A percentile compares a stretch with the other conserved stretches of the same genome.
Evolutionary conservation across 2,329 filamentous ascomycete species (phyloP).

Genomic region (Exserohilum rostratum): DNA sequence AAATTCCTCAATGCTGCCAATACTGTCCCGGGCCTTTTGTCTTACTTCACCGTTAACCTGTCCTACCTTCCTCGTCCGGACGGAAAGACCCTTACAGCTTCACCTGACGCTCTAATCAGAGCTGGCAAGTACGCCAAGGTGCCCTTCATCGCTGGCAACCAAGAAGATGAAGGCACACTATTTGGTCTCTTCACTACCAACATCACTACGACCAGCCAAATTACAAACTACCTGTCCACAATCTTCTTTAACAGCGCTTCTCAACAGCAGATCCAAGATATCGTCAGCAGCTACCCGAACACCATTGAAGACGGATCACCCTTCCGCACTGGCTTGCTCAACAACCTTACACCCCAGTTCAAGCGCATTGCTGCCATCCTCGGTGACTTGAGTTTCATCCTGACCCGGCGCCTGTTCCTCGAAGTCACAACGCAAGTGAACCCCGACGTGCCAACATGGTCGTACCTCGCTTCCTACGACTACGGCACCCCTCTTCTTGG

Average conservation of each 20-base stretch:
- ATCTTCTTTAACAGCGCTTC: conserved; percentile 67
- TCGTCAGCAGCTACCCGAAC: conserved; percentile 69
- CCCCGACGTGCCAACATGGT: conserved; percentile 70
- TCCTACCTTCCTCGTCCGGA: conserved; percentile 79
- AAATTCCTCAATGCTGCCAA: conserved; percentile 67
- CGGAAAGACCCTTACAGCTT: conserved; percentile 65
- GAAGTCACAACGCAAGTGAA: conserved; percentile 53
- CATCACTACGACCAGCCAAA: conserved; percentile 64
- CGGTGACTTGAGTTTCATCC: conserved; percentile 76
- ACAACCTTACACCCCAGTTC: conserved; percentile 77
- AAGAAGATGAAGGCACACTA: conserved; percentile 81
- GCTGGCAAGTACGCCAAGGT: conserved; percentile 64
- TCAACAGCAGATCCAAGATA: conserved; percentile 55
- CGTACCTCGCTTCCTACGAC: conserved; percentile 75
- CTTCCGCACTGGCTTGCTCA: conserved; percentile 71
- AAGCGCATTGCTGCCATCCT: conserved; percentile 78
- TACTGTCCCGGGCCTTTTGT: conserved; percentile 71
- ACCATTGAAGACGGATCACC: conserved; percentile 67
- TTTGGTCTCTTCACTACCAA: conserved; percentile 74
- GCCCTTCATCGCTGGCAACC: conserved; percentile 72
- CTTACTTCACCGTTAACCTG: conserved; percentile 71
- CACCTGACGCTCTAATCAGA: conserved; percentile 64
- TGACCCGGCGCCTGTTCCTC: conserved; percentile 71
- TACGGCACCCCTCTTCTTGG: conserved; percentile 74
- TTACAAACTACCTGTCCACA: conserved; percentile 67